Conservation (phyloP, 1,284 basidiomycete genomes). For the Grifola frondosa region DNA sequence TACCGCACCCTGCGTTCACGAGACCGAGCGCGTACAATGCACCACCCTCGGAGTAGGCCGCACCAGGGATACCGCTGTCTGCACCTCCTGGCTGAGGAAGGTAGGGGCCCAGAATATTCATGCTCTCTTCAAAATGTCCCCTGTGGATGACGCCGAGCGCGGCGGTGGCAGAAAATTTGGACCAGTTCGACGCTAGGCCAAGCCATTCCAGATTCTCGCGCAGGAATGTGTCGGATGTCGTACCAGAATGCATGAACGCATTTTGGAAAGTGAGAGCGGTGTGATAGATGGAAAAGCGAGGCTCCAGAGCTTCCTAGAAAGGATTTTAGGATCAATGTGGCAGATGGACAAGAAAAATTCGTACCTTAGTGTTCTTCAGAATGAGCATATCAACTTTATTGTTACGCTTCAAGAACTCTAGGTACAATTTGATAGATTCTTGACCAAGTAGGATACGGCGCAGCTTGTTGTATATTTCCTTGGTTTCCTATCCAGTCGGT, state of each 20-base stretch:
- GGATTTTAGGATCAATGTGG: slow-evolving; percentile 3
- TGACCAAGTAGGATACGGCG: slow-evolving; percentile 84
- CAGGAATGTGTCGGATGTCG: slow-evolving; percentile 89
- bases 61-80: slow-evolving; percentile 69
- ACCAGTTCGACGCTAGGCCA: slow-evolving; percentile 91
- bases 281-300: slow-evolving; percentile 94
- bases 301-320: slow-evolving; percentile 83
- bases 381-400: slow-evolving; percentile 91
- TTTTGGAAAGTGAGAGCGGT: slow-evolving; percentile 93
- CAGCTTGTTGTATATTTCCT: slow-evolving; percentile 67
- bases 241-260: slow-evolving; percentile 94
- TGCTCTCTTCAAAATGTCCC: slow-evolving; percentile 90
- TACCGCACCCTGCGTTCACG: slow-evolving; percentile 87
- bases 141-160: slow-evolving; percentile 96
- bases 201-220: slow-evolving; percentile 96
- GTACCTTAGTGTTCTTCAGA: slow-evolving; percentile 87
- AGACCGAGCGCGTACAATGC: slow-evolving; percentile 92
- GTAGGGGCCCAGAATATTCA: slow-evolving; percentile 92
- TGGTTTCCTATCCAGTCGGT: slow-evolving; percentile 48
- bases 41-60: slow-evolving; percentile 90
- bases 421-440: slow-evolving; percentile 86
- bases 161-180: slow-evolving; percentile 94
- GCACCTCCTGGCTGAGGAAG: slow-evolving; percentile 72
- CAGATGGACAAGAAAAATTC: slow-evolving; percentile 8
- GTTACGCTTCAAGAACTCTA: slow-evolving; percentile 92